Evolutionary conservation across 1,139 yeast species (phyloP), one percentile per base, ranked within the genome.

Genomic region (Casaregolazyma suthepensis): DNA sequence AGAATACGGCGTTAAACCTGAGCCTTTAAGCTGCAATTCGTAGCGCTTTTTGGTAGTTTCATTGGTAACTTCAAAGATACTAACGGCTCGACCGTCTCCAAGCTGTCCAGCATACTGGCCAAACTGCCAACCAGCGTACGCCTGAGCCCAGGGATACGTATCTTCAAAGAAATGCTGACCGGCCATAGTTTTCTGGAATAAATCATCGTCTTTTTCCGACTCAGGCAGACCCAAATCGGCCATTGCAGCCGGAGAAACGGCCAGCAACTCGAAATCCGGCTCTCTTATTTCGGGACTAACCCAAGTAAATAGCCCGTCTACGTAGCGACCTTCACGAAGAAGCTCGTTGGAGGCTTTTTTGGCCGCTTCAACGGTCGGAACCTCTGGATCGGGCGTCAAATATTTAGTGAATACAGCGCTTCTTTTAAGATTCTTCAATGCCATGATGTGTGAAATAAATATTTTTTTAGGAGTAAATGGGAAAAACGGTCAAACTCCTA

Each of bases 21-120:
- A 83, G 0, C 99, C 99, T 70, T 91, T 93, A 57, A 91, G 70
- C 70, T 93, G 98, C 2, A 91, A 57, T 61, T 87, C 95, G 61
- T 78, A 84, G 44, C 69, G 63, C 45, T 66, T 67, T 4, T 71
- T 71, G 0, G 71, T 66, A 2, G 57, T 63, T 1, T 66, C 62
- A 51, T 74, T 76, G 5, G 76, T 75, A 0, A 85, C 71, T 59
- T 87, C 94, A 70, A 91, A 90, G 49, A 93, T 71, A 63, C 86
- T 88, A 7, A 83, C 78, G 1, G 90, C 97, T 57, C 99, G 74
- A 0, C 99, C 99, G 67, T 93, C 99, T 3, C 99, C 99, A 59
- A 93, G 73, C 68, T 93, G 99, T 1, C 98, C 98, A 0, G 98
- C 97, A 81, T 93, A 93, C 61, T 80, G 82, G 2, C 99, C 98